A percentile compares a stretch with the other conserved stretches of the same genome.
These are phyloP conservation scores for Pulveroboletus sp. DNA, from an alignment of 1,284 basidiomycete species.

Conservation along the genomic window DNA sequence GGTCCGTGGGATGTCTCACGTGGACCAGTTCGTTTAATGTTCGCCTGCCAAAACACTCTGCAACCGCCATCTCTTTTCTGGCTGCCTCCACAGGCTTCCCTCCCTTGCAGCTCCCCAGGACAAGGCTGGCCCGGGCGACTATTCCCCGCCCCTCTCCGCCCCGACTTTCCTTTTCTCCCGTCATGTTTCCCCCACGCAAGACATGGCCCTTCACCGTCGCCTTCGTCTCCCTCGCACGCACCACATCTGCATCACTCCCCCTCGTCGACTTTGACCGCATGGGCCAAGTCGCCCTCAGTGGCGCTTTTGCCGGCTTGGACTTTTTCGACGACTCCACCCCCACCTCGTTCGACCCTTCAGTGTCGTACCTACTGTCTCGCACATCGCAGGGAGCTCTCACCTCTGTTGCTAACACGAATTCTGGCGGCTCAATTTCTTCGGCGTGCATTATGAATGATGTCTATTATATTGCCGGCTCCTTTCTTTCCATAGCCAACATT, in stretches of 20 bases:
- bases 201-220: slow-evolving; percentile 22
- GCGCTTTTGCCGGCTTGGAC: slow-evolving; percentile 84
- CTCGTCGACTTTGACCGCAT: slow-evolving; percentile 88
- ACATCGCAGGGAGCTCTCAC: slow-evolving; percentile 62
- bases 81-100: not conserved
- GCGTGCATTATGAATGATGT: slow-evolving; percentile 63
- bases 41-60: slow-evolving; percentile 3
- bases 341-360: slow-evolving; percentile 63
- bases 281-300: slow-evolving; percentile 85
- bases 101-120: not conserved
- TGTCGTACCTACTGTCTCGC: slow-evolving; percentile 71
- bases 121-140: slow-evolving; percentile 7
- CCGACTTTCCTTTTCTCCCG: slow-evolving; percentile 2
- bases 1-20: slow-evolving; percentile 24
- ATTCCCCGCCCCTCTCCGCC: slow-evolving; percentile 13
- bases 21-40: slow-evolving; percentile 15
- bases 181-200: slow-evolving; percentile 11
- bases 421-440: slow-evolving; percentile 65
- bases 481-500: slow-evolving; percentile 63
- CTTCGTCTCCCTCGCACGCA: slow-evolving; percentile 29
- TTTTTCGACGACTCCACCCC: slow-evolving; percentile 62
- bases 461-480: slow-evolving; percentile 78
- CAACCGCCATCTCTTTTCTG: not conserved
- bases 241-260: slow-evolving; percentile 63
- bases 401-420: slow-evolving; percentile 66